These are phyloP conservation scores for Hypomontagnella monticulosa DNA, from an alignment of 495 filamentous ascomycete genomes.

Conservation along the genomic window DNA sequence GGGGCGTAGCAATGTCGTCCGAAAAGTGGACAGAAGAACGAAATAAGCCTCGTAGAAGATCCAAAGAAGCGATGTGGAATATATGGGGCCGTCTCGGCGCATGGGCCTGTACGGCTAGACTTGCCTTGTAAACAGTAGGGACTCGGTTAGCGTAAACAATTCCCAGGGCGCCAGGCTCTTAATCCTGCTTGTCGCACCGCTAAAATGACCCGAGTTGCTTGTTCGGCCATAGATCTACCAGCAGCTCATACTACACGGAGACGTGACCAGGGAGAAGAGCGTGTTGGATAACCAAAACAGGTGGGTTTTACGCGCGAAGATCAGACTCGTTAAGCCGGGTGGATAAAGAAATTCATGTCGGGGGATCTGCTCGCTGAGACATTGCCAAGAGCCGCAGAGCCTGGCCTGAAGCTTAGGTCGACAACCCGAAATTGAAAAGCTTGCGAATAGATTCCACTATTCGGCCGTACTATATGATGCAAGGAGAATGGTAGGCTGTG, in stretches of 20 bases:
- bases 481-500: background rate
- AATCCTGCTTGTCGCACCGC: constrained; percentile 7
- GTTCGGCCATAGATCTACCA: constrained; percentile 17
- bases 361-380: constrained; percentile 40
- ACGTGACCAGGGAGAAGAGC: constrained; percentile 3
- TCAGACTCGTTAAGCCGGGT: constrained; percentile 36
- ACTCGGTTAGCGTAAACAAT: background rate
- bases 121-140: constrained; percentile 19
- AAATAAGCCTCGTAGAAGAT: constrained; percentile 26
- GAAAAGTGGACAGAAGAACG: constrained; percentile 14
- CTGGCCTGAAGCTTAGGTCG: constrained; percentile 3
- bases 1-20: background rate
- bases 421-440: constrained; percentile 10
- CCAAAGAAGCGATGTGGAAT: constrained; percentile 33
- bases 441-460: constrained; percentile 7
- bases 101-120: constrained; percentile 24
- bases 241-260: constrained; percentile 25
- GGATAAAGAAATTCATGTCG: constrained; percentile 19
- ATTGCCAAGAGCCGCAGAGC: constrained; percentile 28
- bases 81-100: constrained; percentile 30
- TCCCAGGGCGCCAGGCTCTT: constrained; percentile 7
- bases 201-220: constrained; percentile 16
- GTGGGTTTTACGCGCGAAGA: constrained; percentile 37
- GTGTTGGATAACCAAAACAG: constrained; percentile 28
- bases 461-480: background rate